Evolutionary conservation across 2,329 filamentous ascomycete genomes (phyloP).

Genomic region (Juglanconis sp.): DNA sequence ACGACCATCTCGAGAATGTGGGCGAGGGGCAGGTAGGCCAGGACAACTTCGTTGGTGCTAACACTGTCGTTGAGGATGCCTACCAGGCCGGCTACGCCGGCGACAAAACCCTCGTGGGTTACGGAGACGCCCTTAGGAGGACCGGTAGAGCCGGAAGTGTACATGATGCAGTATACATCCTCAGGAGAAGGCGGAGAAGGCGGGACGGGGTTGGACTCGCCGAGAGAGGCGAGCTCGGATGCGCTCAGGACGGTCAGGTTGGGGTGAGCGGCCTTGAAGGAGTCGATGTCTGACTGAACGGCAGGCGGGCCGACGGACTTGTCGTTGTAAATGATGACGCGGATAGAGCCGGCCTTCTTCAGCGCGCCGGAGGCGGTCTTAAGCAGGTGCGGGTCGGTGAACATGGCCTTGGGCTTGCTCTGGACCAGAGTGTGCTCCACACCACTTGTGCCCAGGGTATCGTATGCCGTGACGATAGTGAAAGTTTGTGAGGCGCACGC

Average conservation of each 20-base stretch:
- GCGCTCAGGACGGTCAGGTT: constrained; percentile 52
- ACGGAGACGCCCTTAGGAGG: constrained; percentile 85
- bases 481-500: constrained; percentile 78
- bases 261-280: constrained; percentile 55
- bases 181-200: constrained; percentile 68
- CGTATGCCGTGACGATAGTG: constrained; percentile 90
- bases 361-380: constrained; percentile 57
- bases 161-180: constrained; percentile 81
- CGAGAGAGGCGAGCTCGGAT: constrained; percentile 53
- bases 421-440: constrained; percentile 83
- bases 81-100: constrained; percentile 79
- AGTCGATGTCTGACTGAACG: constrained; percentile 48
- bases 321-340: constrained; percentile 62
- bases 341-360: constrained; percentile 53
- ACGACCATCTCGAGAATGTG: constrained; percentile 97
- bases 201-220: constrained; percentile 66
- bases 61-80: constrained; percentile 75
- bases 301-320: constrained; percentile 45
- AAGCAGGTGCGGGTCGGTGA: constrained; percentile 77
- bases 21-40: constrained; percentile 90
- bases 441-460: constrained; percentile 82
- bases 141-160: constrained; percentile 87
- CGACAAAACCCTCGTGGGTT: constrained; percentile 75
- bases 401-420: constrained; percentile 78
- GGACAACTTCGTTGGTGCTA: constrained; percentile 71